A percentile compares a stretch with the other conserved stretches of the same genome.
Conservation (phyloP, 2,329 filamentous ascomycete genomes). For the Endocalyx cinctus region DNA sequence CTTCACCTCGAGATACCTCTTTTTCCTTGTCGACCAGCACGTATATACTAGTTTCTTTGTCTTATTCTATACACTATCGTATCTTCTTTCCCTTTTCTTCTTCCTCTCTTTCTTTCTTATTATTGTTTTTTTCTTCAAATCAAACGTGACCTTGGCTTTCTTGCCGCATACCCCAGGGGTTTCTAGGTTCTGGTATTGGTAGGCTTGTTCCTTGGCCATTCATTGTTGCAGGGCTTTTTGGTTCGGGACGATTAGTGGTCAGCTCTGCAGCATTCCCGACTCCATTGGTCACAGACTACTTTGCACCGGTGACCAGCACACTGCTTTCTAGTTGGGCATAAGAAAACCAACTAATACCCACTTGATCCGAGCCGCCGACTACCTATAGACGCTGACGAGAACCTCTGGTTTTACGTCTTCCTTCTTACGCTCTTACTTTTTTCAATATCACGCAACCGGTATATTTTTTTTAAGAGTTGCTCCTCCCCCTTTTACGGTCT, state of each 20-base stretch:
- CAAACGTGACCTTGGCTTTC: constrained; percentile 25
- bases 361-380: constrained; percentile 22
- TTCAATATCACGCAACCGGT: too few relatives aligned
- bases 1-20: too few relatives aligned
- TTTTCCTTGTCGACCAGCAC: too few relatives aligned
- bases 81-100: background rate
- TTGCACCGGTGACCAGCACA: constrained; percentile 15
- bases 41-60: too few relatives aligned
- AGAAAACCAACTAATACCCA: constrained; percentile 25
- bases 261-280: constrained; percentile 27
- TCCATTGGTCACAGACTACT: constrained; percentile 25
- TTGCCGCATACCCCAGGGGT: too few relatives aligned
- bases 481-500: too few relatives aligned
- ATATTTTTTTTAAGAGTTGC: too few relatives aligned
- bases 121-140: too few relatives aligned
- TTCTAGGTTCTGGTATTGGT: constrained; percentile 30
- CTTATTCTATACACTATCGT: too few relatives aligned
- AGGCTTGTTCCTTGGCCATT: constrained; percentile 30
- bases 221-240: constrained; percentile 29
- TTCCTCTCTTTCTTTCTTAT: constrained; percentile 2
- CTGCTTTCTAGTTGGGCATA: constrained; percentile 25
- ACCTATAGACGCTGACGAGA: constrained; percentile 19
- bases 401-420: constrained; percentile 15
- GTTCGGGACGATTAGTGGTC: constrained; percentile 35
- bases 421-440: constrained; percentile 12